Evolutionary conservation across 805 yeast genomes (phyloP), one percentile per base, ranked within the genome.

Genomic region (Clavispora carvajalis): DNA sequence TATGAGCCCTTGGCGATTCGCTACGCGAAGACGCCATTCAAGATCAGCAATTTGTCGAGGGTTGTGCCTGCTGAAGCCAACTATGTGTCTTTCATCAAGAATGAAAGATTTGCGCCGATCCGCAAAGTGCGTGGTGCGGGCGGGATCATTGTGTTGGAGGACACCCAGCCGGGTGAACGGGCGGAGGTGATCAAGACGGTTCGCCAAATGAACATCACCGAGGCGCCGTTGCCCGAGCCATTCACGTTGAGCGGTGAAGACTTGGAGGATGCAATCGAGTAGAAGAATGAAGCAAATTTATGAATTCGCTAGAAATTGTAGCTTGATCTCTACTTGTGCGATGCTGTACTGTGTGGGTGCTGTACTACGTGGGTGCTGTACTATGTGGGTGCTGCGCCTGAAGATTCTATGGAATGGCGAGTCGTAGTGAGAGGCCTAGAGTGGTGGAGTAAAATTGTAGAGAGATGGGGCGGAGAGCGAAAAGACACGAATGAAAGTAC

Each of bases 11-110:
- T 62, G 45, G 65, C 73, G 34, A 67, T 71, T 46, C 78, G 76
- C 49, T 80, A 81, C 56, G 70, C 76, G 40, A 74, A 79, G 54
- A 75, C 76, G 17, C 83, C 89, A 21, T 88, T 77, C 63, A 77
- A 78, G 58, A 69, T 93, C 41, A 73, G 73, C 26, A 93, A 93
- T 59, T 69, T 91, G 75, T 75, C 93, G 10, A 79, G 99, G 55
- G 95, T 93, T 2, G 69, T 93, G 40, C 98, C 98, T 12, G 77
- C 82, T 34, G 98, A 93, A 66, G 72, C 90, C 43, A 83, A 82
- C 62, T 87, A 80, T 65, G 78, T 93, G 38, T 74, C 95, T 4
- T 89, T 91, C 58, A 63, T 71, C 28, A 82, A 83, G 55, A 84
- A 79, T 41, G 82, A 77, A 36, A 75, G 95, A 56, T 91, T 83